Evolutionary conservation across 805 yeast genomes (phyloP).

Genomic region (Barnettozyma sucrosica): DNA sequence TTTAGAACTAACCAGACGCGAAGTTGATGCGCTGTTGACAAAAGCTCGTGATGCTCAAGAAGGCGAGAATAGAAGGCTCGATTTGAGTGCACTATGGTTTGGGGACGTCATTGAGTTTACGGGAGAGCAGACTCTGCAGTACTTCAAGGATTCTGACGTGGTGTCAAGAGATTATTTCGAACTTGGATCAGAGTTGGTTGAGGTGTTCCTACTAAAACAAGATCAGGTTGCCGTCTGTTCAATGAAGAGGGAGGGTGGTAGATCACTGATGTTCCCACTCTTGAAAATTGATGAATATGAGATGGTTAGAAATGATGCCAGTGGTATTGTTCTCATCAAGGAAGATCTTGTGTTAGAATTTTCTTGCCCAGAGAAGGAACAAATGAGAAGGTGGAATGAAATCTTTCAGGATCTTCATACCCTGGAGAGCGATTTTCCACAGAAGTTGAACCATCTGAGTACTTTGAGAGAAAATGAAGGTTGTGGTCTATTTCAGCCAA

Average conservation of each 20-base stretch:
- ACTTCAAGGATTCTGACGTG: slow-evolving; percentile 17
- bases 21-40: neutral
- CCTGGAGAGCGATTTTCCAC: slow-evolving; percentile 3
- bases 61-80: slow-evolving; percentile 16
- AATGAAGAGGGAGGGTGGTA: slow-evolving; percentile 20
- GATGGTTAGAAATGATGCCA: slow-evolving; percentile 12
- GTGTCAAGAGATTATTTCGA: slow-evolving; percentile 24
- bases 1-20: neutral
- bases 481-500: slow-evolving; percentile 15
- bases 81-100: slow-evolving; percentile 17
- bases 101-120: slow-evolving; percentile 14
- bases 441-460: slow-evolving; percentile 8
- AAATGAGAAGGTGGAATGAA: slow-evolving; percentile 21
- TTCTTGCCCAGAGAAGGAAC: slow-evolving; percentile 21
- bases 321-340: neutral
- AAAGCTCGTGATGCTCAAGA: slow-evolving; percentile 20
- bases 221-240: slow-evolving; percentile 20
- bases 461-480: slow-evolving; percentile 16
- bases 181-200: slow-evolving; percentile 14
- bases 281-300: slow-evolving; percentile 16
- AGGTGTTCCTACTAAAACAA: slow-evolving; percentile 16
- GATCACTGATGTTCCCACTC: slow-evolving; percentile 22
- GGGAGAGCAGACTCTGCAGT: slow-evolving; percentile 8
- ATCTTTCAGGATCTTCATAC: slow-evolving; percentile 8
- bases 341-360: slow-evolving; percentile 12